These are phyloP conservation scores for Talaromyces albobiverticillius DNA, from an alignment of 2,329 filamentous ascomycete genomes.

Conservation along the genomic window DNA sequence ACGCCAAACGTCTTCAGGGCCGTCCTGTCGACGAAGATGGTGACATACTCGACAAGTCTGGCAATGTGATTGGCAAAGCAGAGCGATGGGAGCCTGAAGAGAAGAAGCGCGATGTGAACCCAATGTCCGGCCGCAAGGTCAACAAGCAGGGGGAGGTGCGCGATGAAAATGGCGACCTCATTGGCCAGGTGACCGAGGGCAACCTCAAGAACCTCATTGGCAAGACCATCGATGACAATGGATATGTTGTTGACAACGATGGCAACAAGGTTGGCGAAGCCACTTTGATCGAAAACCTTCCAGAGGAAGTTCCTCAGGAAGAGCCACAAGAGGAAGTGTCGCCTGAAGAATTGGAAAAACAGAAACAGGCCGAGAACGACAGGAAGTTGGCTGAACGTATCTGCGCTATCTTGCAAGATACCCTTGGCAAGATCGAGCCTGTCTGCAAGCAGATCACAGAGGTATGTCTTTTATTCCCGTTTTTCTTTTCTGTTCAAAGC, in stretches of 20 bases:
- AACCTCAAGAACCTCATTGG: conserved; percentile 42
- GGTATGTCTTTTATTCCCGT: conserved; percentile 43
- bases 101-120: conserved; percentile 55
- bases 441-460: conserved; percentile 84
- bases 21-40: conserved; percentile 67
- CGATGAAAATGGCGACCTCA: conserved; percentile 45
- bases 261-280: conserved; percentile 64
- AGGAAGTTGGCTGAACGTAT: conserved; percentile 76
- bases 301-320: conserved; percentile 37
- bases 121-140: conserved; percentile 55
- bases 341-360: conserved; percentile 45
- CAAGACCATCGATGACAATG: conserved; percentile 46
- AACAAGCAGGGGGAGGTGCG: conserved; percentile 51
- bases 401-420: conserved; percentile 68
- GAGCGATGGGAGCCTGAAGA: conserved; percentile 66
- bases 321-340: conserved; percentile 35
- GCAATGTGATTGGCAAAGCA: conserved; percentile 64
- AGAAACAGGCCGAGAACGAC: conserved; percentile 64
- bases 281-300: conserved; percentile 46
- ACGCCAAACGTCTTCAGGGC: conserved; percentile 61
- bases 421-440: conserved; percentile 78
- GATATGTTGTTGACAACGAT: conserved; percentile 57
- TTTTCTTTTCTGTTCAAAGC: background rate
- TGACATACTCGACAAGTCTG: conserved; percentile 65
- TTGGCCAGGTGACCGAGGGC: conserved; percentile 45